Evolutionary conservation across 2,329 filamentous ascomycete genomes (phyloP).

Genomic region (Tolypocladium ophioglossoides): DNA sequence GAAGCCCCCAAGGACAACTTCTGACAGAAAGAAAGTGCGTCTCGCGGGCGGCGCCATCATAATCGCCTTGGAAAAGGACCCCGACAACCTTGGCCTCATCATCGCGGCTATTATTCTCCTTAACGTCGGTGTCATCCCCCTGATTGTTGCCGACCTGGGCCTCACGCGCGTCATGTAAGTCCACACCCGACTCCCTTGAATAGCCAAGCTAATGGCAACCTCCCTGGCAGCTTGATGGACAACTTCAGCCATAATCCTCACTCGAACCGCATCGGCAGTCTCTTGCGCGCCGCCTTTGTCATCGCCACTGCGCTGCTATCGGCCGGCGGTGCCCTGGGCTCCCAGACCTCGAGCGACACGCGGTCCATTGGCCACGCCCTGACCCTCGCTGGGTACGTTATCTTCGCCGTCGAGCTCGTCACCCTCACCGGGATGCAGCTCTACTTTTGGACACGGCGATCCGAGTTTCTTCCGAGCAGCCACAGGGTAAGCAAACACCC

Average conservation of each 20-base stretch:
- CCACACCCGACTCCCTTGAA: background rate
- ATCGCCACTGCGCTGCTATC: slow-evolving; percentile 9
- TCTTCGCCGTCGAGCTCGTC: slow-evolving; percentile 9
- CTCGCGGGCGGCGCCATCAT: slow-evolving; percentile 16
- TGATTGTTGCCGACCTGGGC: slow-evolving; percentile 14
- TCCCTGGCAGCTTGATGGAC: slow-evolving; percentile 9
- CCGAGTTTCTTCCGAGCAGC: slow-evolving; percentile 8
- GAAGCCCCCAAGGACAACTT: background rate
- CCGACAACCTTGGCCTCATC: slow-evolving; percentile 11
- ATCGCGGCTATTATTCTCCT: slow-evolving; percentile 15
- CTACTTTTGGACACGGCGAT: slow-evolving; percentile 6
- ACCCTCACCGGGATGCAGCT: slow-evolving; percentile 8
- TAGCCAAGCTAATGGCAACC: background rate
- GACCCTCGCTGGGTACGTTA: slow-evolving; percentile 11
- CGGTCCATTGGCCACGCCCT: slow-evolving; percentile 6
- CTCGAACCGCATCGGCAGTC: slow-evolving; percentile 6
- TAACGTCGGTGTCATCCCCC: slow-evolving; percentile 17
- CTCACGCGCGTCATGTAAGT: slow-evolving; percentile 16
- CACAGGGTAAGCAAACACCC: slow-evolving; percentile 2
- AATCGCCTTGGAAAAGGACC: slow-evolving; percentile 11
- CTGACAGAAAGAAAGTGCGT: slow-evolving; percentile 8
- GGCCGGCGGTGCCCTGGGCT: slow-evolving; percentile 10
- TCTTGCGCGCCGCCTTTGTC: slow-evolving; percentile 8
- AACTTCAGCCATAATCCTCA: slow-evolving; percentile 11
- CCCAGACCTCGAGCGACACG: background rate